A percentile compares a stretch with the other conserved stretches of the same genome.
Evolutionary conservation across 805 yeast species (phyloP).

Genomic region (Starmera dryadoides): DNA sequence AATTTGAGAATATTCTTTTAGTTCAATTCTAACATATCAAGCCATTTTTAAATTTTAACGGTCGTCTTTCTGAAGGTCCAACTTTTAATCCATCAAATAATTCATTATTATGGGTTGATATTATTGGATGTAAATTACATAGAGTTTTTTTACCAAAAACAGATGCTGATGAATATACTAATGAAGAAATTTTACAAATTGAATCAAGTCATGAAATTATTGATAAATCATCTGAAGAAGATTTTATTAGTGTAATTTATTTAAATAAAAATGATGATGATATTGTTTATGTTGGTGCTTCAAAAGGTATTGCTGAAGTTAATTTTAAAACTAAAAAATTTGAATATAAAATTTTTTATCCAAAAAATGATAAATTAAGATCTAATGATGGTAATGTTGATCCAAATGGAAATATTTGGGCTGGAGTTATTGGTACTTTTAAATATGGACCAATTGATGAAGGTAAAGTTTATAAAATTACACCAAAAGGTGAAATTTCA

Average conservation of each 20-base stretch:
- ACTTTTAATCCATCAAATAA: slow-evolving; percentile 52
- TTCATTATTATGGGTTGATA: slow-evolving; percentile 37
- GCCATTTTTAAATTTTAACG: slow-evolving; percentile 13
- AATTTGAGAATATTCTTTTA: no score
- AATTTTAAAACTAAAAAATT: slow-evolving; percentile 33
- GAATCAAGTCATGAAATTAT: slow-evolving; percentile 30
- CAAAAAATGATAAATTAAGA: slow-evolving; percentile 32
- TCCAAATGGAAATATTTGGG: slow-evolving; percentile 68
- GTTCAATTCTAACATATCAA: not conserved
- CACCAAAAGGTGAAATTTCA: slow-evolving; percentile 20
- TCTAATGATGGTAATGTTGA: slow-evolving; percentile 84
- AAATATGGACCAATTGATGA: slow-evolving; percentile 28
- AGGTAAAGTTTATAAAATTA: slow-evolving; percentile 47
- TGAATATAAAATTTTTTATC: slow-evolving; percentile 30
- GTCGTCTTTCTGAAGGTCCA: slow-evolving; percentile 59
- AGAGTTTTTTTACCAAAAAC: slow-evolving; percentile 17
- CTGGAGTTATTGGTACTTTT: slow-evolving; percentile 73
- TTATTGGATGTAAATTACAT: slow-evolving; percentile 29
- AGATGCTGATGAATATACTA: slow-evolving; percentile 18
- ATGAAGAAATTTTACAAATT: slow-evolving; percentile 16
- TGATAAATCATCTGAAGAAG: slow-evolving; percentile 27
- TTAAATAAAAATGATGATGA: slow-evolving; percentile 48
- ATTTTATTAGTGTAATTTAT: slow-evolving; percentile 65
- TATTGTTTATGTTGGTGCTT: slow-evolving; percentile 52
- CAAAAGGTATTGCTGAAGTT: slow-evolving; percentile 55